Conservation (phyloP, 2,329 filamentous ascomycete species). For the Xylaria sp. region DNA sequence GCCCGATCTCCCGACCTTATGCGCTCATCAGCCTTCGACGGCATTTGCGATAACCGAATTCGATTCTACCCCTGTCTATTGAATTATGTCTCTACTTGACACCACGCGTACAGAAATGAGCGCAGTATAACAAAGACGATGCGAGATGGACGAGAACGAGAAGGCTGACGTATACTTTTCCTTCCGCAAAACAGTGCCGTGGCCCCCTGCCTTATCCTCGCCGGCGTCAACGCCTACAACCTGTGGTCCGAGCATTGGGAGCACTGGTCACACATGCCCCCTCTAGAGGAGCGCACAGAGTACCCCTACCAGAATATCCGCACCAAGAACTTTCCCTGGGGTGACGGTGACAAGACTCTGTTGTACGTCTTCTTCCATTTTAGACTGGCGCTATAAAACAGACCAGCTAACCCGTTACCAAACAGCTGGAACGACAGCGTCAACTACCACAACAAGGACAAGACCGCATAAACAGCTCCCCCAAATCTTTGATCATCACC, state of each 20-base stretch:
- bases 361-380: constrained; percentile 63
- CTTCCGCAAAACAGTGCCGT: constrained; percentile 67
- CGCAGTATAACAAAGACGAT: constrained; percentile 2
- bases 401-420: constrained; percentile 20
- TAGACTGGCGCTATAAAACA: not conserved
- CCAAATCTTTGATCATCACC: constrained; percentile 8
- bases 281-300: constrained; percentile 89
- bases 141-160: constrained; percentile 11
- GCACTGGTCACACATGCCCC: constrained; percentile 86
- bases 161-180: constrained; percentile 12
- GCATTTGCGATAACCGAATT: not conserved
- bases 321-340: constrained; percentile 94
- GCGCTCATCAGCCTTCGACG: not conserved
- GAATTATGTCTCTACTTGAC: not conserved
- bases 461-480: constrained; percentile 58
- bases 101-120: not conserved
- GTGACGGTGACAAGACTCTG: constrained; percentile 90
- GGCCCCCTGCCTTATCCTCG: constrained; percentile 76
- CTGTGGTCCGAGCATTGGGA: constrained; percentile 98
- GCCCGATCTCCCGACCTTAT: not conserved
- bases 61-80: not conserved
- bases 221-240: constrained; percentile 83
- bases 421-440: constrained; percentile 90
- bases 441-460: constrained; percentile 98
- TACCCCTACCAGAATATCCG: constrained; percentile 99